Evolutionary conservation across 2,329 filamentous ascomycete genomes (phyloP).

Genomic region (Colletotrichum zoysiae): DNA sequence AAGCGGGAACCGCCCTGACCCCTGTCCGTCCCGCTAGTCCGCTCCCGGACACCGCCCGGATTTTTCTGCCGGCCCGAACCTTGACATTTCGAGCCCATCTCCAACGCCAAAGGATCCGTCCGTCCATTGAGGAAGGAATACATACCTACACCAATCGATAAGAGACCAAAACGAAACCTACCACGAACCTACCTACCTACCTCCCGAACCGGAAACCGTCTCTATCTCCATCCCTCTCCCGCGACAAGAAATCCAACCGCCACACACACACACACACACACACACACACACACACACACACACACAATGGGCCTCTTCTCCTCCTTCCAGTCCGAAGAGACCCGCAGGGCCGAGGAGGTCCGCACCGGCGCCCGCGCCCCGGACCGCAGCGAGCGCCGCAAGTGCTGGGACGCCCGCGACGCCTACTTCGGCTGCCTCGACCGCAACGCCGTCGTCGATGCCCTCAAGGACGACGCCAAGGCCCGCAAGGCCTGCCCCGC

Average conservation of each 20-base stretch:
- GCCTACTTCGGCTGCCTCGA: constrained; percentile 91
- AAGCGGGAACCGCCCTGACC: background rate
- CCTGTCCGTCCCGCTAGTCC: background rate
- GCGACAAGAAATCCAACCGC: constrained; percentile 8
- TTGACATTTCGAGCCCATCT: constrained; percentile 8
- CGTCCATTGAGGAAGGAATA: too few species aligned
- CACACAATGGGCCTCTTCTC: constrained; percentile 64
- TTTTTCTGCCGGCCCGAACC: constrained; percentile 18
- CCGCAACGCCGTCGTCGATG: constrained; percentile 82
- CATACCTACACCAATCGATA: background rate
- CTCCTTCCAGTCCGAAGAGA: constrained; percentile 53
- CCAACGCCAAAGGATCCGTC: background rate
- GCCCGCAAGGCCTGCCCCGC: constrained; percentile 55
- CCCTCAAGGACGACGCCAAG: constrained; percentile 58
- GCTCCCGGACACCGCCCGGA: background rate
- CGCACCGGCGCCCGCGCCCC: constrained; percentile 77
- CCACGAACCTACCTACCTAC: rapidly evolving
- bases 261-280: background rate
- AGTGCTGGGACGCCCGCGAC: constrained; percentile 93
- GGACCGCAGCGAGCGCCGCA: constrained; percentile 82
- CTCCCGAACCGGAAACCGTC: background rate
- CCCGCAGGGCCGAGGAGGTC: constrained; percentile 66
- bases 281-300: background rate
- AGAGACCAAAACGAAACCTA: too few species aligned
- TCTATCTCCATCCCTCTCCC: too few species aligned